phyloP scores from a whole-genome alignment of 2,329 filamentous ascomycete genomes.

The Corniculantispora saksenae region DNA sequence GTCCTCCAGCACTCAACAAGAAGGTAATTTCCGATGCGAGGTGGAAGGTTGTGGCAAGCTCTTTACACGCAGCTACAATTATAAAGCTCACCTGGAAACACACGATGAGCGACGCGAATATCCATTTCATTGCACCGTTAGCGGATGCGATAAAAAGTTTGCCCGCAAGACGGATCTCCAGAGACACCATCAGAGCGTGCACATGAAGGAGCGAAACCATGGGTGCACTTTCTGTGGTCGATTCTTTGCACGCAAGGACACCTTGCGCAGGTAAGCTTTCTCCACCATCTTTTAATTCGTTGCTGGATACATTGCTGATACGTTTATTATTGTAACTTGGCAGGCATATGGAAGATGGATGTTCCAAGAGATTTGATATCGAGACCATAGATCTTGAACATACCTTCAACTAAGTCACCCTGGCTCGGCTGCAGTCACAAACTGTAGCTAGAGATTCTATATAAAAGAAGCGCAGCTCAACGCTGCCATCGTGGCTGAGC shows the following conservation, averaged over 20 bases:
- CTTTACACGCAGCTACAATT: conserved; percentile 84
- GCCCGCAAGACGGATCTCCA: conserved; percentile 80
- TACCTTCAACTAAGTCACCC: conserved; percentile 31
- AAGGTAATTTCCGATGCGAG: conserved; percentile 70
- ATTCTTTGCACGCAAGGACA: conserved; percentile 79
- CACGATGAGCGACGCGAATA: conserved; percentile 75
- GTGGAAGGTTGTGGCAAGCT: conserved; percentile 71
- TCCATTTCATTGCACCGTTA: conserved; percentile 65
- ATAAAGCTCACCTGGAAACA: conserved; percentile 81
- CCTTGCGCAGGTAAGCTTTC: conserved; percentile 67
- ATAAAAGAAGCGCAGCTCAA: too few relatives aligned
- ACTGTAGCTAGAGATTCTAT: too few relatives aligned
- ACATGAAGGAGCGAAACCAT: conserved; percentile 71
- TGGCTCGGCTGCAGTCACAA: not conserved
- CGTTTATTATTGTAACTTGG: conserved; percentile 15
- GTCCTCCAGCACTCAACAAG: conserved; percentile 30
- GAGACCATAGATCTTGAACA: conserved; percentile 46
- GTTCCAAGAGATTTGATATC: conserved; percentile 65
- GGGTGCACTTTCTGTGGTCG: conserved; percentile 70
- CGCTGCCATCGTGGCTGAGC: too few relatives aligned
- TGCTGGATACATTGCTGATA: not conserved
- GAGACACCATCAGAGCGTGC: conserved; percentile 65
- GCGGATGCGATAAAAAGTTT: conserved; percentile 72
- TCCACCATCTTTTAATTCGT: not conserved
- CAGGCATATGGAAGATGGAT: conserved; percentile 78